These are phyloP conservation scores for Carex myosuroides DNA, from an alignment of 176 grass and related monocot genomes.

Conservation along the genomic window DNA sequence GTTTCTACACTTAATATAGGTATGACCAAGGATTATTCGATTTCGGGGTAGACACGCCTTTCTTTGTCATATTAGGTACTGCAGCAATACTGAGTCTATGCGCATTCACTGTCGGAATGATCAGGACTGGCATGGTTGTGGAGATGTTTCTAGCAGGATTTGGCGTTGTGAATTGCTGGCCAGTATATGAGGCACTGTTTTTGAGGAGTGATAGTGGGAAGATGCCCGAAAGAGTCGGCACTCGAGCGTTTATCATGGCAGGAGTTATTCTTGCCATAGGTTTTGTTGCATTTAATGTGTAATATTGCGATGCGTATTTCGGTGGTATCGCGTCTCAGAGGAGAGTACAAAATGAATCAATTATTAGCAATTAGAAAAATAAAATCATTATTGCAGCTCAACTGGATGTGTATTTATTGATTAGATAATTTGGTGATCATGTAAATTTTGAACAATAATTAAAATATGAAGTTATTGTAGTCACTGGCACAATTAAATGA, in stretches of 20 bases:
- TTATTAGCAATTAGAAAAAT: neutral
- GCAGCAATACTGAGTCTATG: slow-evolving; percentile 25
- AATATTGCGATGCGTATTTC: neutral
- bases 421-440: neutral
- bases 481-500: neutral
- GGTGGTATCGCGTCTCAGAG: neutral
- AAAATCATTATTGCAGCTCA: neutral
- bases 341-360: neutral
- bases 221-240: slow-evolving; percentile 23
- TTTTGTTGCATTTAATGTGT: slow-evolving; percentile 19
- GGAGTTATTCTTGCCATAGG: slow-evolving; percentile 1
- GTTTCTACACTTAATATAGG: neutral
- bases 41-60: slow-evolving; percentile 29
- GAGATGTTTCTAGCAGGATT: slow-evolving; percentile 37
- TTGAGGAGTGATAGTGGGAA: slow-evolving; percentile 28
- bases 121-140: slow-evolving; percentile 24
- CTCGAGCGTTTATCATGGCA: neutral
- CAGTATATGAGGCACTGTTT: slow-evolving; percentile 41
- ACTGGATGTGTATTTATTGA: neutral
- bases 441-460: neutral
- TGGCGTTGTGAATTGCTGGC: slow-evolving; percentile 29
- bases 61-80: slow-evolving; percentile 23
- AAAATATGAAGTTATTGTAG: neutral
- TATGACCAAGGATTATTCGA: slow-evolving; percentile 29
- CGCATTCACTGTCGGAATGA: slow-evolving; percentile 13